Base-by-base conservation (phyloP, 2,329 filamentous ascomycete species). In the Penicillium sp. region DNA sequence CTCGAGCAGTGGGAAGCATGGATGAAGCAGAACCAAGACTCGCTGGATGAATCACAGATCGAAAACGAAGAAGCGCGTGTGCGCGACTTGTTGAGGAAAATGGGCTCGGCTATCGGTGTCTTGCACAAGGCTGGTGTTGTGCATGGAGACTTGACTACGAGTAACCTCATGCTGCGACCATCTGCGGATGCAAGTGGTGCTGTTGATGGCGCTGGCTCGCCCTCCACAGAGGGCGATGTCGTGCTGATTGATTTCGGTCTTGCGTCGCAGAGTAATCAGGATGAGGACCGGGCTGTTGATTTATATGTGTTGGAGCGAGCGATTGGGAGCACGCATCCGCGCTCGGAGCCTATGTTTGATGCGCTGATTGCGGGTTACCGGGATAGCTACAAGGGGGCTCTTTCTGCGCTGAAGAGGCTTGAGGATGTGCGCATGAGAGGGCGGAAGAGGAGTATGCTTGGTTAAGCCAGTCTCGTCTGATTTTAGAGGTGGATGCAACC, bases 121-220 rank as follows among this genome's bases (percentile, higher is more conserved):
- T 79, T 99, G 79, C 94, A 99, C 79, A 83, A 82, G 53, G 82
- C 86, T n/a, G 93, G 93, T 16, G 84, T 97, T 55, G 87, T 96
- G 58, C 94, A 99, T 78, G 94, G 94, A 40, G 94, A 99, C 78
- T 76, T 99, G 77, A 99, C 94, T 59, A 99, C 92, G 62, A 97
- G 92, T 77, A 99, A 99, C 76, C 82, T 99, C 78, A 97, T 99
- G 88, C 72, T 97, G 64, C 74, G 84, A 59, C 79, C 81, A 15
- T 69, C 68, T 21, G 50, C 43, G 7, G 43, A 59, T 34, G 54
- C 57, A 16, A 40, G 63, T 34, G 52, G 59, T 57, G 25, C 55
- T 62, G 55, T 57, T 11, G 40, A 65, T 34, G 50, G 60, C 55
- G 27, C 55, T 61, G 41, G 60, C 58, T 45, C 45, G 29, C 69